phyloP scores from a whole-genome alignment of 176 grass and related monocot species.

The Triticum turgidum region DNA sequence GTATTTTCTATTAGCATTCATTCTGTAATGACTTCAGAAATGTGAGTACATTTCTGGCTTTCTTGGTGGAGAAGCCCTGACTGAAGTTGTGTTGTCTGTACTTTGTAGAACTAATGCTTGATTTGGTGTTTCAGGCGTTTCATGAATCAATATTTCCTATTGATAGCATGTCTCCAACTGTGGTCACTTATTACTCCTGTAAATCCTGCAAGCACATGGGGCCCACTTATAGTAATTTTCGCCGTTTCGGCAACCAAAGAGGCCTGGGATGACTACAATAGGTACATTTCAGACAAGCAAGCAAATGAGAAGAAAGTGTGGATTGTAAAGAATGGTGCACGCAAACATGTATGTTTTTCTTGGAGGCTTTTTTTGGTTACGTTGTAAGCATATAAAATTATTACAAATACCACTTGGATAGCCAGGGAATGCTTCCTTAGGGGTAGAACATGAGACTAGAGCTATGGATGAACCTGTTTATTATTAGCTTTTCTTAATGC shows the following conservation, averaged over 20 bases:
- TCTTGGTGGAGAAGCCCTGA: background rate
- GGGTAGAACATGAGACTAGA: background rate
- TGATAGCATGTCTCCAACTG: slow-evolving; percentile 92
- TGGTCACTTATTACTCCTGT: slow-evolving; percentile 98
- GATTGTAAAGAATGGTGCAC: slow-evolving; percentile 79
- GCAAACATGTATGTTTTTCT: slow-evolving; percentile 72
- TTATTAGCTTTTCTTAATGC: background rate
- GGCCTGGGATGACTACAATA: slow-evolving; percentile 99
- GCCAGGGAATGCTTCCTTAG: background rate
- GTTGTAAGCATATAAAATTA: background rate
- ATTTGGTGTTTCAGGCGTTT: slow-evolving; percentile 73
- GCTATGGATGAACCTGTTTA: background rate
- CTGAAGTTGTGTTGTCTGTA: background rate
- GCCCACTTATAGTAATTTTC: slow-evolving; percentile 92
- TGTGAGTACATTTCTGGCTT: background rate
- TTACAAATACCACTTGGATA: background rate
- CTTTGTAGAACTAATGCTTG: slow-evolving; percentile 27
- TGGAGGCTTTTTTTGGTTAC: background rate
- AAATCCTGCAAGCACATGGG: slow-evolving; percentile 97
- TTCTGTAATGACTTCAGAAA: background rate
- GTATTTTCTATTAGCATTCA: background rate
- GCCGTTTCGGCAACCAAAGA: slow-evolving; percentile 93
- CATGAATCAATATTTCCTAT: slow-evolving; percentile 98
- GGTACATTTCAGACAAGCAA: slow-evolving; percentile 87
- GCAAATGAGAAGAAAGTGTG: slow-evolving; percentile 96